Conservation (phyloP, 225 moss, liverwort and hornwort genomes). For the Polytrichum commune region DNA sequence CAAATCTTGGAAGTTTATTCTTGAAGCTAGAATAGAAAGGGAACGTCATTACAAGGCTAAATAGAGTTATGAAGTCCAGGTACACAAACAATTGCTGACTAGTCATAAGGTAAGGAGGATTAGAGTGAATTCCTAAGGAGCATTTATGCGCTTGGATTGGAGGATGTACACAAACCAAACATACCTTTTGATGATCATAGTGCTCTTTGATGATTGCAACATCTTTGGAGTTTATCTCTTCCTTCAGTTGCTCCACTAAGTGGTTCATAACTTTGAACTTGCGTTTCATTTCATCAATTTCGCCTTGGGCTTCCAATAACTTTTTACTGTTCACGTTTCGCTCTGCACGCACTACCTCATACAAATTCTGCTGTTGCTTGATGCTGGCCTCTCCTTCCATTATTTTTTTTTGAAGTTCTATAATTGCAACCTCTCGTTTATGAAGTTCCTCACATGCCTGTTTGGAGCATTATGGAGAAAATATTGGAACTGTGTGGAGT, state of each 20-base stretch:
- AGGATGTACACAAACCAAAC: not conserved
- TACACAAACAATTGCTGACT: no score
- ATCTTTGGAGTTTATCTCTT: conserved; percentile 64
- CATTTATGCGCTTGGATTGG: not conserved
- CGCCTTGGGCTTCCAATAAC: conserved; percentile 59
- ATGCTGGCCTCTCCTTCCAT: conserved; percentile 49
- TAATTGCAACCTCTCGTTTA: conserved; percentile 45
- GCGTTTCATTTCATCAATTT: conserved; percentile 73
- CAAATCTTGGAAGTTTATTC: no score
- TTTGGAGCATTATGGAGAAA: not conserved
- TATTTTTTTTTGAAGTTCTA: conserved; percentile 61
- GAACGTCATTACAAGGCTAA: no score
- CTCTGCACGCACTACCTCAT: conserved; percentile 58
- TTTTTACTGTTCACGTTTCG: conserved; percentile 63
- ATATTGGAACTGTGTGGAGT: no score
- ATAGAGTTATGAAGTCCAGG: no score
- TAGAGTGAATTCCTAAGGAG: no score
- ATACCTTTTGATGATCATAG: conserved; percentile 51
- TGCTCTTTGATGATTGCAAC: conserved; percentile 58
- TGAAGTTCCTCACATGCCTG: conserved; percentile 62
- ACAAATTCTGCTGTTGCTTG: conserved; percentile 65
- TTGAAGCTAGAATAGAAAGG: no score
- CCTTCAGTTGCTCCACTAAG: conserved; percentile 58
- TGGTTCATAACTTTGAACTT: conserved; percentile 78
- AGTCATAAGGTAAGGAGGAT: no score